phyloP scores from a whole-genome alignment of 2,329 filamentous ascomycete species.

The Fusarium mexicanum region DNA sequence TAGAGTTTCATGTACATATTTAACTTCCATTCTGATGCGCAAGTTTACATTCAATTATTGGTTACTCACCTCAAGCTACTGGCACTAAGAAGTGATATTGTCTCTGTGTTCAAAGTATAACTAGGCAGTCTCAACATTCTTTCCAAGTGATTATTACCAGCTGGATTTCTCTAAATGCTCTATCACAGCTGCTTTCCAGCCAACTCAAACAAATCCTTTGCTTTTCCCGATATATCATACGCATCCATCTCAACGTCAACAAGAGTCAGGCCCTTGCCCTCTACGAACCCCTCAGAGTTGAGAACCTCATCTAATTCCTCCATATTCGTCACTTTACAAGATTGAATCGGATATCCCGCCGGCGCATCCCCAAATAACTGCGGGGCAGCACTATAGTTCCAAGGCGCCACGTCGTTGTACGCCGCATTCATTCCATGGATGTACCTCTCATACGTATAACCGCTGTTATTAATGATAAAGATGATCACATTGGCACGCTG shows the following conservation, averaged over 20 bases:
- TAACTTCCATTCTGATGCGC: fast-evolving
- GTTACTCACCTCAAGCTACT: background rate
- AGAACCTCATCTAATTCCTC: background rate
- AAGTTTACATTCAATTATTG: background rate
- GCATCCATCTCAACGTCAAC: slow-evolving; percentile 13
- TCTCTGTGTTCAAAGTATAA: background rate
- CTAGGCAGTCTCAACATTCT: too few species aligned
- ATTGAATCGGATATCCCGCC: background rate
- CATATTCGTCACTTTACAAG: background rate
- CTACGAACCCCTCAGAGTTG: background rate
- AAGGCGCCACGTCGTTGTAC: slow-evolving; percentile 13
- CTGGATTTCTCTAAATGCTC: background rate
- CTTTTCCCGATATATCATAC: slow-evolving; percentile 5
- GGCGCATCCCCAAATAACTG: background rate
- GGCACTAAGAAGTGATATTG: background rate
- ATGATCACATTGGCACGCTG: background rate
- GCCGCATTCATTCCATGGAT: slow-evolving; percentile 8
- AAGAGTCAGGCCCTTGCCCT: background rate
- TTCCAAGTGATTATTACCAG: too few species aligned
- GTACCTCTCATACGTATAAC: background rate
- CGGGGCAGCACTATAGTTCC: slow-evolving; percentile 3
- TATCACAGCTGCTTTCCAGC: background rate
- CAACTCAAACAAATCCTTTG: background rate
- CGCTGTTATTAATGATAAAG: slow-evolving; percentile 1
- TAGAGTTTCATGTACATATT: background rate